Base-by-base conservation (phyloP, 1,139 yeast species). In the Candida sanyaensis region DNA sequence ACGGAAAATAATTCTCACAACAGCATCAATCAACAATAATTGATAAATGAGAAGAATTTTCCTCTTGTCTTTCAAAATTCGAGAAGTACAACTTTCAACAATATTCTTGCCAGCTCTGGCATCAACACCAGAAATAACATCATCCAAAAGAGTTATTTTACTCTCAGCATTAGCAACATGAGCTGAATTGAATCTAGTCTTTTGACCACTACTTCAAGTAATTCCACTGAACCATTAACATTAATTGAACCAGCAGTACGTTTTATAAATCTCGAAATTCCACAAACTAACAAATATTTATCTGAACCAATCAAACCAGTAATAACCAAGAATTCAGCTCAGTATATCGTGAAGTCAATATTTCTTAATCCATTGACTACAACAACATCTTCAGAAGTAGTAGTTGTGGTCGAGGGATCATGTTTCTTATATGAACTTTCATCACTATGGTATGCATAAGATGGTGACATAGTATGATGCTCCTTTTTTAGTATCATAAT, bases 221-320 rank as follows among this genome's bases (percentile, higher is more conserved):
- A 76, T 71, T 43, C 81, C 81, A 48, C 77, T 2, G 68, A 60
- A 11, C 82, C 81, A 52, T 72, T 66, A 2, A 73, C 65, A 46
- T 62, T 61, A 2, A 80, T 60, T 0, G 58, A 33, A 36, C 86
- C 86, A 1, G 53, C 29, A 0, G 63, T 64, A 43, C 72, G 66
- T 41, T 67, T 72, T 86, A 81, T 81, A 42, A 73, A 66, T 0
- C 91, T 90, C 36, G 77, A 68, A 48, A 80, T 56, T 0, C 83
- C 83, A 52, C 69, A 68, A 38, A 86, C 68, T 42, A 86, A 66
- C 2, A 90, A 82, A 0, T 88, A 73, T 57, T 87, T 86, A 42
- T 95, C 95, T 0, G 88, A 73, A 2, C 93, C 93, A 58, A 86
- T 83, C 6, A 80, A 62, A 32, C 95, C 95, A 1, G 88, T 83